phyloP scores from a whole-genome alignment of 805 yeast genomes.

The Zygotorulaspora florentina region DNA sequence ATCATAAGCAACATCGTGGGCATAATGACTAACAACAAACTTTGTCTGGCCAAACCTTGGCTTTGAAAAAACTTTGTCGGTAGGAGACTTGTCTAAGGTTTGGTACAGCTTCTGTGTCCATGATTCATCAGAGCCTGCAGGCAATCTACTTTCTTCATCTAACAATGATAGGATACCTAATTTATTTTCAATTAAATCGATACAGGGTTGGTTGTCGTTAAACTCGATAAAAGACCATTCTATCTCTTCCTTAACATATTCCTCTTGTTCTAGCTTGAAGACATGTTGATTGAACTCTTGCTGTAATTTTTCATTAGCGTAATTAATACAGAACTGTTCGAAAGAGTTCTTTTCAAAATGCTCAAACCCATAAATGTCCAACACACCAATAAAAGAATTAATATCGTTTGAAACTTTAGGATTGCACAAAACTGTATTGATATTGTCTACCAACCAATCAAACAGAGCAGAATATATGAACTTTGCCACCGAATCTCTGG shows the following conservation, averaged over 20 bases:
- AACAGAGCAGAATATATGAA: slow-evolving; percentile 87
- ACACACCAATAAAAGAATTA: slow-evolving; percentile 83
- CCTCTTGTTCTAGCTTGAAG: slow-evolving; percentile 95
- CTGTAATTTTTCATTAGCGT: slow-evolving; percentile 94
- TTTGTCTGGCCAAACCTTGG: slow-evolving; percentile 93
- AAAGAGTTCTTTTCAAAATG: slow-evolving; percentile 92
- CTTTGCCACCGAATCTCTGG: slow-evolving; percentile 94
- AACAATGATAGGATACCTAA: slow-evolving; percentile 82
- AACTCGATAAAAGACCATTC: slow-evolving; percentile 97
- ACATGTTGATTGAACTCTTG: slow-evolving; percentile 98
- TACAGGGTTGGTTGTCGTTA: slow-evolving; percentile 95
- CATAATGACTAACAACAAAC: slow-evolving; percentile 89
- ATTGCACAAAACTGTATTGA: slow-evolving; percentile 76
- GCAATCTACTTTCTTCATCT: slow-evolving; percentile 93
- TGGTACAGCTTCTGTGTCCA: slow-evolving; percentile 90
- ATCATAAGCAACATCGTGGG: slow-evolving; percentile 89
- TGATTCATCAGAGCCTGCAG: slow-evolving; percentile 87
- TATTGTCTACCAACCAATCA: slow-evolving; percentile 89
- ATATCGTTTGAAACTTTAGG: slow-evolving; percentile 57
- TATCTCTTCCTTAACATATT: slow-evolving; percentile 84
- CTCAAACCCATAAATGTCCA: slow-evolving; percentile 97
- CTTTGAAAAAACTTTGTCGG: slow-evolving; percentile 75
- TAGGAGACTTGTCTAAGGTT: slow-evolving; percentile 73
- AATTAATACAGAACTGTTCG: slow-evolving; percentile 96
- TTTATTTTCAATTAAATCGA: slow-evolving; percentile 82